phyloP scores from a whole-genome alignment of 2,329 filamentous ascomycete species.

The Chaetomiaceae sp. region DNA sequence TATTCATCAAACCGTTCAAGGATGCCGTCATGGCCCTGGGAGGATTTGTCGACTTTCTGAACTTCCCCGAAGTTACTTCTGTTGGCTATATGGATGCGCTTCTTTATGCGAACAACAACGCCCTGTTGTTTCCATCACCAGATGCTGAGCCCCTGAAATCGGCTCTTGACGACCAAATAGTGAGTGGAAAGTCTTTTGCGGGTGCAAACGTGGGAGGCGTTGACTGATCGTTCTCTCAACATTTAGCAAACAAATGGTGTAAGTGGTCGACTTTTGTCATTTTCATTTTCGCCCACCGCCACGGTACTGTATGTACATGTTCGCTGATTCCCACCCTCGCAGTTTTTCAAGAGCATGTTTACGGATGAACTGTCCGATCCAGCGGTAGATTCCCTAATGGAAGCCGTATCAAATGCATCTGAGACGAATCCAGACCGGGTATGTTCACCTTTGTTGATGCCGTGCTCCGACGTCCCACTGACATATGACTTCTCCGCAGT shows the following conservation, averaged over 20 bases:
- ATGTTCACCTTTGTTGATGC: background rate
- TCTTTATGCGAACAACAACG: background rate
- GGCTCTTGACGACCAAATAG: background rate
- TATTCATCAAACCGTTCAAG: background rate
- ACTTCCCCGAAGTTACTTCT: background rate
- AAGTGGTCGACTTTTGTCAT: background rate
- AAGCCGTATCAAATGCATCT: background rate
- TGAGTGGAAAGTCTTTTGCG: background rate
- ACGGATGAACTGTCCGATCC: background rate
- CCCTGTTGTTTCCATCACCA: background rate
- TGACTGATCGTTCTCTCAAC: background rate
- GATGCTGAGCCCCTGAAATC: background rate
- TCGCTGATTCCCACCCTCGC: background rate
- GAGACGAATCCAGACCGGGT: background rate
- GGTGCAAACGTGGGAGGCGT: too few species aligned
- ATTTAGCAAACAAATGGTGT: background rate
- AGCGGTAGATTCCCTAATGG: background rate
- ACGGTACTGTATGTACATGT: too few species aligned
- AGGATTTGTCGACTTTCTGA: background rate
- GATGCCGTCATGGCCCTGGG: background rate
- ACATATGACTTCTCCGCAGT: background rate
- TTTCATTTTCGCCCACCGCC: too few species aligned
- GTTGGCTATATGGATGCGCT: background rate
- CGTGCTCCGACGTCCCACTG: background rate
- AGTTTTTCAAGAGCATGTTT: background rate